phyloP scores from a whole-genome alignment of 208 protist genomes.

The Leishmania turanica region DNA sequence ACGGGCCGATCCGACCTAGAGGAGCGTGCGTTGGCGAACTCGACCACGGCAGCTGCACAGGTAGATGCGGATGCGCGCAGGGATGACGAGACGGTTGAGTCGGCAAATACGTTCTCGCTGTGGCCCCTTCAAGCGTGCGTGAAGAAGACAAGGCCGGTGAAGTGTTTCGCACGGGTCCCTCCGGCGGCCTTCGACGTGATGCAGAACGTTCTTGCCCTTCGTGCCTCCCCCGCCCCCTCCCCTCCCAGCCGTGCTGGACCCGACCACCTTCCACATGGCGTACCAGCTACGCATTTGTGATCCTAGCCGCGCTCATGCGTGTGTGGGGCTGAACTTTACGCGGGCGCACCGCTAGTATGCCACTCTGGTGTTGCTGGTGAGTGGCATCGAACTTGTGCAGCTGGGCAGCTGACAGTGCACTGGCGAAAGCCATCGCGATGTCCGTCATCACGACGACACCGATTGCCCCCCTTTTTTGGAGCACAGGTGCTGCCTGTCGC shows the following conservation, averaged over 20 bases:
- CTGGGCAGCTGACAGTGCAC: too few species aligned
- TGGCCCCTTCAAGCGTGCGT: not conserved
- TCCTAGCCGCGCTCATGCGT: not conserved
- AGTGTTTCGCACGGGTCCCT: not conserved
- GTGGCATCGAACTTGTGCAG: too few species aligned
- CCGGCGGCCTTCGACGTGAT: conserved; percentile 45
- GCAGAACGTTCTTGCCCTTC: conserved; percentile 32
- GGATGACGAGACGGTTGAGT: not conserved
- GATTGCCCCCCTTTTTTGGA: too few species aligned
- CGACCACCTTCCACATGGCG: not conserved
- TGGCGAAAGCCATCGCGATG: too few species aligned
- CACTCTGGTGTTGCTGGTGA: too few species aligned
- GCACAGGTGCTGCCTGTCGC: too few species aligned
- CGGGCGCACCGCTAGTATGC: not conserved
- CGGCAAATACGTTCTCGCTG: not conserved
- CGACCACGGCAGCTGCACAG: not conserved
- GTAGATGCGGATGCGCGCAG: not conserved
- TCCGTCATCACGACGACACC: too few species aligned
- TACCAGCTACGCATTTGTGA: not conserved
- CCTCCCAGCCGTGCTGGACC: not conserved
- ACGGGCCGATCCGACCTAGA: not conserved
- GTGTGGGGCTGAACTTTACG: not conserved
- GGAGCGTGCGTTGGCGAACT: not conserved
- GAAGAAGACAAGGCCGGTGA: not conserved
- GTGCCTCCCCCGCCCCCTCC: not conserved